Base-by-base conservation (phyloP, 257 asterid species). In the Gardenia jasminoides region DNA sequence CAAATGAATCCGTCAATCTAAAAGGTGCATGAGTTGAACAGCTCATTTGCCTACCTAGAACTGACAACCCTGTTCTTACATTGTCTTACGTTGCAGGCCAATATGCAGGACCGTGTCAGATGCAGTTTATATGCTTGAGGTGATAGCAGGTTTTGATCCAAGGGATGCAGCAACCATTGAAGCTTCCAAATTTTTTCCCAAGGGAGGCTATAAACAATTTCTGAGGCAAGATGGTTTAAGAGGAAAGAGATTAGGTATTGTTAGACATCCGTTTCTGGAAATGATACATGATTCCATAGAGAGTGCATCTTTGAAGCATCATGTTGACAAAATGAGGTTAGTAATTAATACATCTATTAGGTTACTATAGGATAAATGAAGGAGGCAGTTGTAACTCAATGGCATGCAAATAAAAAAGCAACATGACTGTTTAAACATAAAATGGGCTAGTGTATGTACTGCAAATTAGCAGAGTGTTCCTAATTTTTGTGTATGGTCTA, bases 181-280 rank as follows among this genome's bases (percentile, higher is more conserved):
- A 72, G 89, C 84, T 39, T 80, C 91, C 6, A 83, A 85, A 72
- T 88, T 75, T 82, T 85, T 90, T 67, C 95, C 93, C 6, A 67
- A 70, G 70, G 89, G 85, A 52, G 95, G 93, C 19, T 90, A 87
- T 70, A 76, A 72, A 70, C 87, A 86, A 26, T 90, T 85, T 85
- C 91, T 90, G 8, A 86, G 82, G 3, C 74, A 77, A 67, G 81
- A 88, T 73, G 93, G 91, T 7, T 80, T 90, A 13, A 36, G 76
- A 39, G 85, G 88, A 30, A 91, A 89, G 88, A 85, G 92, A 85
- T 81, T 91, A 26, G 96, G 96, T 11, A 71, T 91, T n/a, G 84
- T 86, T 10, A 82, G 88, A 56, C 80, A 88, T 75, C 93, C 91
- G 10, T 87, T 90, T 44, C 50, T 87, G 52, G 87, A 75, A 56